Conservation (phyloP, 345 rosid genomes). For the Linum tenue region DNA sequence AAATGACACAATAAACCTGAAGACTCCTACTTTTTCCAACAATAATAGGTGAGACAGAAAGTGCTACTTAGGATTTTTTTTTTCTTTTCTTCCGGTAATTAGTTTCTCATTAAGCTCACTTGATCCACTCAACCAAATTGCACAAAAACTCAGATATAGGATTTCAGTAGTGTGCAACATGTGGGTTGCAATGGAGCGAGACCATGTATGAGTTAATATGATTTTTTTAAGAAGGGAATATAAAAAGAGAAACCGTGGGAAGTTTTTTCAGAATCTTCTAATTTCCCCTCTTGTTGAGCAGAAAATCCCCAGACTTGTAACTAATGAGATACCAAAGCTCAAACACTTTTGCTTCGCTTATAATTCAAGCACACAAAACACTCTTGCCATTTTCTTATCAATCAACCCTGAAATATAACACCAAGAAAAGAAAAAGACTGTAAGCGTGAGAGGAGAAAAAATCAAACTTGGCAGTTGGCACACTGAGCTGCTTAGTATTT, state of each 20-base stretch:
- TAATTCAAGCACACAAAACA: conserved; percentile 9
- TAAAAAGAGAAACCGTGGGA: conserved; percentile 64
- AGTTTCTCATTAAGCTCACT: too few species aligned
- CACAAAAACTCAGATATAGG: too few species aligned
- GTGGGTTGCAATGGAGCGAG: conserved; percentile 15
- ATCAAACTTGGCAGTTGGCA: conserved; percentile 5
- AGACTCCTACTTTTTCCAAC: too few species aligned
- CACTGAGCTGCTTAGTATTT: not conserved
- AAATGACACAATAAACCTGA: too few species aligned
- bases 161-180: too few species aligned
- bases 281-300: conserved; percentile 12
- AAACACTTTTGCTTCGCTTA: conserved; percentile 13
- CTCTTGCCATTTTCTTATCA: not conserved
- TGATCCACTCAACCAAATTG: too few species aligned
- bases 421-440: conserved; percentile 7
- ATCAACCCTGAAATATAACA: conserved; percentile 17
- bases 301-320: not conserved
- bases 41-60: too few species aligned
- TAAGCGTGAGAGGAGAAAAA: not conserved
- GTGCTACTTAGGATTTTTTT: too few species aligned
- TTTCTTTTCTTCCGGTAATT: too few species aligned
- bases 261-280: conserved; percentile 21
- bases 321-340: not conserved
- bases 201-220: not conserved
- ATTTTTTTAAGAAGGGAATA: not conserved